phyloP scores from a whole-genome alignment of 768 basidiomycete species.

The Collybia sordida region DNA sequence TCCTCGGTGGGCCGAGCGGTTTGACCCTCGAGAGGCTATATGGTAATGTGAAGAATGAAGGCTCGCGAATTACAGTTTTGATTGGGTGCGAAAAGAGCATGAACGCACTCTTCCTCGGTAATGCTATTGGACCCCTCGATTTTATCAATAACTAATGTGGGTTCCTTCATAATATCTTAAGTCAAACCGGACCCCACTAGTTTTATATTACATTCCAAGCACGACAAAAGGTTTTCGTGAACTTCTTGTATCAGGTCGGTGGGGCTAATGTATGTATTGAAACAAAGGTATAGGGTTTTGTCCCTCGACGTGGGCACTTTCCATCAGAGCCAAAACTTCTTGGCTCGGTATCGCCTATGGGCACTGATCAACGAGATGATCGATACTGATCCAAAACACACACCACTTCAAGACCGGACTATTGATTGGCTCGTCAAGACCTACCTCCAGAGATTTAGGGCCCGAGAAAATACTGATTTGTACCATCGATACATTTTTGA shows the following conservation, averaged over 20 bases:
- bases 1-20: conserved; percentile 17
- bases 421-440: conserved; percentile 49
- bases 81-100: conserved; percentile 41
- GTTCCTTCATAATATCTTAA: conserved; percentile 6
- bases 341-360: conserved; percentile 50
- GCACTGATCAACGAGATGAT: conserved; percentile 46
- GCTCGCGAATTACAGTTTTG: conserved; percentile 35
- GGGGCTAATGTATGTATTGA: conserved; percentile 1
- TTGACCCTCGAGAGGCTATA: conserved; percentile 38
- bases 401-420: conserved; percentile 35
- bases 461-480: conserved; percentile 16
- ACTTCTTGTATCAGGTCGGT: conserved; percentile 10
- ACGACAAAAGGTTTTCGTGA: too few species aligned
- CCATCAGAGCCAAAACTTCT: conserved; percentile 42
- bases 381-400: conserved; percentile 26
- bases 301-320: conserved; percentile 47
- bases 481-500: conserved; percentile 34
- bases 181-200: conserved; percentile 11
- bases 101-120: conserved; percentile 38
- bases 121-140: conserved; percentile 20
- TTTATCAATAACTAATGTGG: background rate
- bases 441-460: conserved; percentile 31
- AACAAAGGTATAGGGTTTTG: conserved; percentile 39
- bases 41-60: conserved; percentile 14
- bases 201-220: conserved; percentile 20